phyloP scores from a whole-genome alignment of 2,329 filamentous ascomycete genomes.

The Xylariaceae sp. region DNA sequence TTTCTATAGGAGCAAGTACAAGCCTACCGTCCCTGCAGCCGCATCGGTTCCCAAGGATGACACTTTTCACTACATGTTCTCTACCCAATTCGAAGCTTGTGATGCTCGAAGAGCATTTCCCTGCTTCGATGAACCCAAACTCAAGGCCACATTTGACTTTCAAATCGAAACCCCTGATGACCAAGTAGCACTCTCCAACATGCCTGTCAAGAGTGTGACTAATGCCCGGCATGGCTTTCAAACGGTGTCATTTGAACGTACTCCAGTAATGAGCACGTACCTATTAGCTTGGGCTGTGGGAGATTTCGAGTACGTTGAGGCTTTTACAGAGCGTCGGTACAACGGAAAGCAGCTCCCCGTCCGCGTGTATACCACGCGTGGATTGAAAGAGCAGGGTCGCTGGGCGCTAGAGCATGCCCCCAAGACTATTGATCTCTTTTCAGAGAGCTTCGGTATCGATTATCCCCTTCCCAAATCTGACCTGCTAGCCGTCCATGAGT shows the following conservation, averaged over 20 bases:
- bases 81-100: slow-evolving; percentile 96
- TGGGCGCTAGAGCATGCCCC: slow-evolving; percentile 92
- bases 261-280: slow-evolving; percentile 91
- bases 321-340: slow-evolving; percentile 87
- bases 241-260: slow-evolving; percentile 79
- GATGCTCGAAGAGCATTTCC: slow-evolving; percentile 95
- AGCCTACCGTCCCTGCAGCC: slow-evolving; percentile 74
- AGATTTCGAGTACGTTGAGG: slow-evolving; percentile 96
- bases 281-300: slow-evolving; percentile 93
- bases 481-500: slow-evolving; percentile 89
- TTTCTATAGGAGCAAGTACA: slow-evolving; percentile 95
- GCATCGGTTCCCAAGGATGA: slow-evolving; percentile 78
- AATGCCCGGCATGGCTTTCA: slow-evolving; percentile 69
- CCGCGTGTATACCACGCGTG: slow-evolving; percentile 92
- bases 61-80: slow-evolving; percentile 78
- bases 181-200: slow-evolving; percentile 90
- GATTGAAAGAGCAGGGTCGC: slow-evolving; percentile 89
- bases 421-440: slow-evolving; percentile 95
- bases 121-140: slow-evolving; percentile 96
- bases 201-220: slow-evolving; percentile 80
- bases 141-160: slow-evolving; percentile 96
- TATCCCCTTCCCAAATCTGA: slow-evolving; percentile 94
- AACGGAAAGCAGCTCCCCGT: slow-evolving; percentile 91
- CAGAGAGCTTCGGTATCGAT: slow-evolving; percentile 90
- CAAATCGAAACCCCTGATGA: slow-evolving; percentile 89